Evolutionary conservation across 2,329 filamentous ascomycete genomes (phyloP).

Genomic region (Sporothrix mexicana): DNA sequence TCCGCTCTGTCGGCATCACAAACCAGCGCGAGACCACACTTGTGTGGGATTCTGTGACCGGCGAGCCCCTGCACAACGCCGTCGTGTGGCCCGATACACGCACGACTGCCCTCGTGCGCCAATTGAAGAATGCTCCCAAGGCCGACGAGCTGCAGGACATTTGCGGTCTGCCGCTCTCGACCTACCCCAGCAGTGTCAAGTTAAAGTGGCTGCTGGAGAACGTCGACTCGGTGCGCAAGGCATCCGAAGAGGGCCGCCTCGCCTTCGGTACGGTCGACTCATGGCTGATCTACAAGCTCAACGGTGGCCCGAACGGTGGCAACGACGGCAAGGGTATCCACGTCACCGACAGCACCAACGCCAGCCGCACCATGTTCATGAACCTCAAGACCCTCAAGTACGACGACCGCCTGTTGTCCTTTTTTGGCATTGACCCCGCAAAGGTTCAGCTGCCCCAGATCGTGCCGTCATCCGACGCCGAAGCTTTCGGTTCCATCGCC

Average conservation of each 20-base stretch:
- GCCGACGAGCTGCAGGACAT: slow-evolving; percentile 72
- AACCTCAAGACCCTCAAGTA: slow-evolving; percentile 82
- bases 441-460: slow-evolving; percentile 83
- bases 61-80: slow-evolving; percentile 80
- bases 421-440: slow-evolving; percentile 72
- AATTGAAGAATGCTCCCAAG: slow-evolving; percentile 70
- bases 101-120: slow-evolving; percentile 72
- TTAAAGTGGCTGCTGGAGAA: slow-evolving; percentile 82
- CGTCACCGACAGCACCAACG: slow-evolving; percentile 87
- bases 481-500: slow-evolving; percentile 72
- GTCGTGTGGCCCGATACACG: slow-evolving; percentile 92
- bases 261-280: slow-evolving; percentile 88
- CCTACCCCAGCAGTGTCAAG: slow-evolving; percentile 87
- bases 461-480: slow-evolving; percentile 76
- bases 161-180: slow-evolving; percentile 83
- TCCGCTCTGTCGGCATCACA: slow-evolving; percentile 82
- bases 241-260: slow-evolving; percentile 76
- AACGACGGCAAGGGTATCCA: slow-evolving; percentile 59
- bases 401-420: slow-evolving; percentile 75
- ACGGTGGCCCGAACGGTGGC: slow-evolving; percentile 69
- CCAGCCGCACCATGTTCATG: slow-evolving; percentile 93
- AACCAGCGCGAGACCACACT: slow-evolving; percentile 90
- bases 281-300: slow-evolving; percentile 85
- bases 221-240: slow-evolving; percentile 69
- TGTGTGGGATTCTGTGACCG: slow-evolving; percentile 81